These are phyloP conservation scores for Coemansia sp. DNA, from an alignment of 192 early-diverging fungal species.

Conservation along the genomic window DNA sequence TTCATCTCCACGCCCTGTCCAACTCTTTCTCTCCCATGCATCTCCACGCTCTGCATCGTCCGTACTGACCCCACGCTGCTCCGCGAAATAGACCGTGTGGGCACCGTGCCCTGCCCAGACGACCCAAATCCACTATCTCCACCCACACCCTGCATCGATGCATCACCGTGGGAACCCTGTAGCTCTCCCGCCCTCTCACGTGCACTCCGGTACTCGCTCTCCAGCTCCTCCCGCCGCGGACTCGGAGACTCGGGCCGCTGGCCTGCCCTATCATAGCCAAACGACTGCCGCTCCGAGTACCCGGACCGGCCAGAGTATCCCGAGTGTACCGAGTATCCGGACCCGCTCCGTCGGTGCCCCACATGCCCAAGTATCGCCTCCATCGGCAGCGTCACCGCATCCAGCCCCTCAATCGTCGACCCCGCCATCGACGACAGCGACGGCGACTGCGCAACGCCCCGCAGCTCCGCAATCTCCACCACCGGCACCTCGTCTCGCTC, in stretches of 20 bases:
- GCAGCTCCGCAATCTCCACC: conserved; percentile 44
- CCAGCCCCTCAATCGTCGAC: conserved; percentile 49
- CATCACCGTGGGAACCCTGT: background rate
- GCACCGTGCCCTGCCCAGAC: conserved; percentile 22
- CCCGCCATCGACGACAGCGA: conserved; percentile 42
- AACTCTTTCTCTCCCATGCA: background rate
- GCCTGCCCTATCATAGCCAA: background rate
- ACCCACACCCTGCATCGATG: background rate
- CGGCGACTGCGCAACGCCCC: conserved; percentile 29
- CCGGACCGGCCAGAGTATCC: conserved; percentile 3
- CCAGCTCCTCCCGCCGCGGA: conserved; percentile 1
- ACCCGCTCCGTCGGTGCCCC: conserved; percentile 20
- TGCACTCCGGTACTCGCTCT: conserved; percentile 3
- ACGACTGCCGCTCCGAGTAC: conserved; percentile 12
- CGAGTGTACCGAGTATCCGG: conserved; percentile 14
- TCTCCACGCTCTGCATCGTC: conserved; percentile 20
- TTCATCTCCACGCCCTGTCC: conserved; percentile 6
- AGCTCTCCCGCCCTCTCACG: background rate
- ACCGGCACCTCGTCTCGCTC: background rate
- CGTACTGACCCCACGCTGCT: conserved; percentile 36
- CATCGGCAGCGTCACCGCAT: conserved; percentile 41
- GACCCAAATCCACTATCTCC: conserved; percentile 1
- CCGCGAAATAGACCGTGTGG: conserved; percentile 41
- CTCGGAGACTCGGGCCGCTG: conserved; percentile 17
- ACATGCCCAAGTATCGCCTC: conserved; percentile 20